Base-by-base conservation (phyloP, 768 basidiomycete species). In the Auricularia heimuer region DNA sequence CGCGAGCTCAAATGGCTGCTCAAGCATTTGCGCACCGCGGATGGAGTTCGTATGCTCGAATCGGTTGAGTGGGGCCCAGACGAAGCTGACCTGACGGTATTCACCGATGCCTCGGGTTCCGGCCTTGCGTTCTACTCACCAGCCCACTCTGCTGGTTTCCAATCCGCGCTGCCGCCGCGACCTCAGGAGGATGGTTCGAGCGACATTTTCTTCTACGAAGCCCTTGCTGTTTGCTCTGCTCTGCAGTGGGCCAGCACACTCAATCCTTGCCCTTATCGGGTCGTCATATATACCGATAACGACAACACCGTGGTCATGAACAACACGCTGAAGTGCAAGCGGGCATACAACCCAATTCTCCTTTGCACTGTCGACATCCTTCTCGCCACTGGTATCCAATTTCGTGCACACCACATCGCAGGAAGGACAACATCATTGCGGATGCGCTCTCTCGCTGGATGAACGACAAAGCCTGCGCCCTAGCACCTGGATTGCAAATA, bases 301-400 rank as follows among this genome's bases (percentile, higher is more conserved):
- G 33, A 67, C 0, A 77, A 77, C 67, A 73, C 75, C 0, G 74
- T 79, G 1, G 56, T 67, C 0, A 71, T 79, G 7, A 79, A 79
- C 63, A 71, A 72, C 54, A 63, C 70, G 0, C 66, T 78, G 3
- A 36, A 63, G 3, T 70, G 72, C 3, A 3, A 29, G 2, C 70
- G 68, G 1, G 35, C 29, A 0, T 74, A 74, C 64, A 76, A 77
- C 44, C 6, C 44, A 1, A 54, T 77, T 14, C 67, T 78, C 0
- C 61, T 51, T 1, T 18, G 35, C 3, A 66, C 71, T 0, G 71
- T 73, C 29, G 70, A 75, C 21, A 24, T 64, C 0, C 12, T 72
- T 2, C 2, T 74, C 0, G 1, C 8, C 0, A 29, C 8, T 4
- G 14, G 64, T 2, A 58, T 74, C 24, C 68, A 70, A 11, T 61